Conservation (phyloP, 108 stramenopile species). For the Chaetoceros tenuissimus region DNA sequence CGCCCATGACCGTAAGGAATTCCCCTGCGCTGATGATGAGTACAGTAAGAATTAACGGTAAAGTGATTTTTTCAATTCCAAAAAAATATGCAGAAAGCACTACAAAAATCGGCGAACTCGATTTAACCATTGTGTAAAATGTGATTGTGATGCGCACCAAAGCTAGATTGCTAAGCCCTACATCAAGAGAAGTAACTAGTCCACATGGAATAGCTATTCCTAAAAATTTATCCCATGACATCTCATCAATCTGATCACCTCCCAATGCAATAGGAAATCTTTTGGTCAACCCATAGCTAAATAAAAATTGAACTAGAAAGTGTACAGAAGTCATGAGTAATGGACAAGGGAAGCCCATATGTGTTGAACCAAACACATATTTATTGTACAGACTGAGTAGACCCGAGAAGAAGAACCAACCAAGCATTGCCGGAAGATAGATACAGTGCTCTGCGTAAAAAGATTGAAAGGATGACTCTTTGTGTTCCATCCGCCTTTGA, state of each 20-base stretch:
- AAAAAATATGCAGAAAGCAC: slow-evolving; percentile 70
- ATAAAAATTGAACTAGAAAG: slow-evolving; percentile 77
- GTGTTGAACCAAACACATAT: slow-evolving; percentile 59
- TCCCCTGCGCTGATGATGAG: slow-evolving; percentile 65
- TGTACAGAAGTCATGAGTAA: slow-evolving; percentile 74
- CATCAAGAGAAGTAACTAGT: slow-evolving; percentile 63
- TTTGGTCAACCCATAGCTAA: slow-evolving; percentile 38
- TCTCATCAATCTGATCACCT: slow-evolving; percentile 36
- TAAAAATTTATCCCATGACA: slow-evolving; percentile 66
- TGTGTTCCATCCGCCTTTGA: no score
- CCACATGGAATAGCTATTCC: slow-evolving; percentile 72
- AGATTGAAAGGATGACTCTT: no score
- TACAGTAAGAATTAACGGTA: slow-evolving; percentile 56
- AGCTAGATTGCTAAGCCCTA: slow-evolving; percentile 75
- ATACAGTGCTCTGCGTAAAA: slow-evolving; percentile 65
- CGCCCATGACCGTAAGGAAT: slow-evolving; percentile 65
- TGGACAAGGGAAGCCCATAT: slow-evolving; percentile 78
- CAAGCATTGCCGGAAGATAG: slow-evolving; percentile 71
- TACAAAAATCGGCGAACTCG: slow-evolving; percentile 79
- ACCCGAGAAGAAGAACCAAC: slow-evolving; percentile 87
- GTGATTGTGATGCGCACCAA: slow-evolving; percentile 71
- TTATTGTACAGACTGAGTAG: slow-evolving; percentile 47
- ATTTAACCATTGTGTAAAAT: slow-evolving; percentile 86
- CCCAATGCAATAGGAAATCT: slow-evolving; percentile 52
- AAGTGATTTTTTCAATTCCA: slow-evolving; percentile 73